Evolutionary conservation across 257 asterid genomes (phyloP), one percentile per base, ranked within the genome.

Genomic region (Gynochthodes officinalis): DNA sequence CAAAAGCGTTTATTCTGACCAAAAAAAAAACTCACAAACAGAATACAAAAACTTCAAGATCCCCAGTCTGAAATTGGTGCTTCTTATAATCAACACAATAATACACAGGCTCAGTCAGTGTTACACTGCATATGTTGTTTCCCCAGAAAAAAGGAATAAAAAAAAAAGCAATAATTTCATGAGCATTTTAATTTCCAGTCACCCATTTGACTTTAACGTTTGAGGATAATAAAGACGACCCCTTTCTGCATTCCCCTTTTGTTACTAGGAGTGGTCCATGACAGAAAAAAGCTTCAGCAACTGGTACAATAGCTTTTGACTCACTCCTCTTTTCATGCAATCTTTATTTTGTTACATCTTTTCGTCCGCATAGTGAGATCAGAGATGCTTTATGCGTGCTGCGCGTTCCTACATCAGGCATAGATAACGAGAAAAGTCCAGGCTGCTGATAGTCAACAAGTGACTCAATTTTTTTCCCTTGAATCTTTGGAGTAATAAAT

Each of bases 211-310:
- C 55, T 43, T 44, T 11, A 19, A 14, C 48, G 19, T 62, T 16
- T 49, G 27, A 30, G 61, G 60, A 44, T 43, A 14, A 60, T 25
- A 72, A 72, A 49, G 76, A 57, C 46, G 21, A 18, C 44, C 73
- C 64, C 50, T 73, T 73, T 62, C 39, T 61, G 62, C 37, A 30
- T 42, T 48, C 70, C 62, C 69, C 32, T 63, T 63, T 63, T 64
- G 77, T 73, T 61, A 40, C 30, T 23, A n/a, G 53, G 30, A 19
- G 57, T 64, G 77, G 42, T 16, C 71, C 71, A 39, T 63, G 1
- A 23, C 54, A 23, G 40, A 33, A 11, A 15, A 73, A 73, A 63
- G 64, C 77, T 62, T 19, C 43, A 58, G 53, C 55, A 62, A 73
- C 58, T 19, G 25, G 58, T 37, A 37, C 66, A 1, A 21, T 48